Percentiles rank a stretch among this genome's conserved stretches.
Evolutionary conservation across 495 filamentous ascomycete genomes (phyloP).

Genomic region (Alectoria sarmentosa): DNA sequence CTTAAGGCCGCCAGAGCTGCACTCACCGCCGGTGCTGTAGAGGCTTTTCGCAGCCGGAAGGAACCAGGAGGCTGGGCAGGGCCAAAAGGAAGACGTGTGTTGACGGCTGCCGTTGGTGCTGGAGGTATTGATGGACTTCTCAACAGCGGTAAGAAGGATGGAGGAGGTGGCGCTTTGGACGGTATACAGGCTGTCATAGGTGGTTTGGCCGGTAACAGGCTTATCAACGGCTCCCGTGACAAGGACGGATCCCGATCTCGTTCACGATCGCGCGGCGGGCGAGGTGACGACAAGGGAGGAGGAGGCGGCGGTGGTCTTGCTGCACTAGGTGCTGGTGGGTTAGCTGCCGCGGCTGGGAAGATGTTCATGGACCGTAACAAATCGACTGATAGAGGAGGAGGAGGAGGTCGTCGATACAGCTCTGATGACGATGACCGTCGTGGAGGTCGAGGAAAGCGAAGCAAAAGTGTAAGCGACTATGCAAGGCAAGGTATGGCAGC

Average conservation of each 20-base stretch:
- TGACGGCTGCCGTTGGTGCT: slow-evolving; percentile 79
- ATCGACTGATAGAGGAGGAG: slow-evolving; percentile 48
- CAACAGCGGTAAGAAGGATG: slow-evolving; percentile 50
- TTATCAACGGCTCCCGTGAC: slow-evolving; percentile 71
- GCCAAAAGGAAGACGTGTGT: slow-evolving; percentile 76
- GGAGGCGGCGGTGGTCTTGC: slow-evolving; percentile 44
- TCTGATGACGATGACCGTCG: slow-evolving; percentile 46
- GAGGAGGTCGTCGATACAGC: slow-evolving; percentile 31
- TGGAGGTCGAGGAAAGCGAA: slow-evolving; percentile 39
- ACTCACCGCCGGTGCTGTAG: slow-evolving; percentile 73
- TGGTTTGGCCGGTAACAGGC: slow-evolving; percentile 72
- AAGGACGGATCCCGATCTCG: slow-evolving; percentile 47
- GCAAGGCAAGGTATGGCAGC: slow-evolving; percentile 44
- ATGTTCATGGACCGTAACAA: slow-evolving; percentile 65
- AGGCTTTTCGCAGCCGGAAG: slow-evolving; percentile 82
- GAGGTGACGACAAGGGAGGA: slow-evolving; percentile 34
- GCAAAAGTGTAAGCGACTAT: slow-evolving; percentile 53
- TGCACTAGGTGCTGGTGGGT: slow-evolving; percentile 64
- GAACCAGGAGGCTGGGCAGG: slow-evolving; percentile 79
- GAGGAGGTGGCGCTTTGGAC: slow-evolving; percentile 57
- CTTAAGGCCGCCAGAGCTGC: slow-evolving; percentile 83
- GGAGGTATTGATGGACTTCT: slow-evolving; percentile 74
- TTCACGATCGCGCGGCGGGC: slow-evolving; percentile 39
- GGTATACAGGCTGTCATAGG: slow-evolving; percentile 72
- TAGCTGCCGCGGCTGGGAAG: slow-evolving; percentile 75